Percentiles rank a stretch among this genome's conserved stretches.
These are phyloP conservation scores for Sanghuangporus weigelae DNA, from an alignment of 1,284 basidiomycete genomes.

Conservation along the genomic window DNA sequence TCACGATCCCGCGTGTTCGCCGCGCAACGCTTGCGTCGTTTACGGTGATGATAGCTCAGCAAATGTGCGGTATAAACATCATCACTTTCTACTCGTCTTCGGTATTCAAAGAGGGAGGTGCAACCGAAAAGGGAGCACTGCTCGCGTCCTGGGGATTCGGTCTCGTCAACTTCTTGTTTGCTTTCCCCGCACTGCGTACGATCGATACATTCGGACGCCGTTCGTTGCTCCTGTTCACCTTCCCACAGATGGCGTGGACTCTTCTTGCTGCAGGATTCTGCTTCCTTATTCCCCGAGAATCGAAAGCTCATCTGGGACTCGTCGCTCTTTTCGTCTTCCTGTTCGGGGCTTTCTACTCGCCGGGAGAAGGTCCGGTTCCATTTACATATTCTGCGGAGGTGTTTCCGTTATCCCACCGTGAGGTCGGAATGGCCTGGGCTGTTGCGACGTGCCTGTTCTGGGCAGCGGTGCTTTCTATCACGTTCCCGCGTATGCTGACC, in stretches of 20 bases:
- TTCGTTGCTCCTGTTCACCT: constrained; percentile 51
- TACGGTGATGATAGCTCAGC: constrained; percentile 63
- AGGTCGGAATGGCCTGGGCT: constrained; percentile 49
- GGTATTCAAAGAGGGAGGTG: constrained; percentile 58
- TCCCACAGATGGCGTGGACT: constrained; percentile 56
- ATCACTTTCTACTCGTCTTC: constrained; percentile 68
- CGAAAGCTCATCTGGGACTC: constrained; percentile 38
- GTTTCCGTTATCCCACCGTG: constrained; percentile 55
- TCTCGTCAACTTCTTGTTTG: constrained; percentile 58
- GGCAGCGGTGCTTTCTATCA: constrained; percentile 50
- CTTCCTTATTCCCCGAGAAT: constrained; percentile 41
- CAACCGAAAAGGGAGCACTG: constrained; percentile 43
- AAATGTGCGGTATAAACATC: constrained; percentile 51
- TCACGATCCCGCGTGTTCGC: constrained; percentile 62
- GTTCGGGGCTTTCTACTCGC: constrained; percentile 53
- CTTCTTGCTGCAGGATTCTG: constrained; percentile 55
- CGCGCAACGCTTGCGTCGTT: constrained; percentile 67
- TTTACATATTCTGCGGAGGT: constrained; percentile 61
- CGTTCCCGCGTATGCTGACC: constrained; percentile 52
- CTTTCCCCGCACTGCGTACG: constrained; percentile 57
- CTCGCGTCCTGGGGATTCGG: constrained; percentile 72
- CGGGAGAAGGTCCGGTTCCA: constrained; percentile 70
- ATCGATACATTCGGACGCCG: constrained; percentile 58
- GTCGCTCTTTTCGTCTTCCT: constrained; percentile 56
- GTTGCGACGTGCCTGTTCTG: constrained; percentile 48